Conservation (phyloP, 78 protist genomes). For the Dictyostelium intermedium region DNA sequence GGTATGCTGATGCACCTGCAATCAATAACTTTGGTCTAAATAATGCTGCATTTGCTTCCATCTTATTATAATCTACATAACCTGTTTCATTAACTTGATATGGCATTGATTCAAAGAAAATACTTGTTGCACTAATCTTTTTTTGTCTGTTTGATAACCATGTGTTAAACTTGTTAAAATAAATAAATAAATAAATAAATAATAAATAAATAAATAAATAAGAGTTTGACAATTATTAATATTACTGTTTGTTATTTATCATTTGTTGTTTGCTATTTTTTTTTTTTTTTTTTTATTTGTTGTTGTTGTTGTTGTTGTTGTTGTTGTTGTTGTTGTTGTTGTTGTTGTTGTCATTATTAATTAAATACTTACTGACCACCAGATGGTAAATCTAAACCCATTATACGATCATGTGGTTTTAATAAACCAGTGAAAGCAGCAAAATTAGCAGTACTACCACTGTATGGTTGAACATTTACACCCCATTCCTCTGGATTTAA, state of each 20-base stretch:
- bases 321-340: neutral
- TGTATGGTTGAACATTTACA: slow-evolving; percentile 99
- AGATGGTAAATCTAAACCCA: slow-evolving; percentile 99
- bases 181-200: neutral
- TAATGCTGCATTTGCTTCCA: slow-evolving; percentile 90
- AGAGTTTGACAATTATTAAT: no score
- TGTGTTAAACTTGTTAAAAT: slow-evolving; percentile 90
- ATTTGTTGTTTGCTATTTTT: no score
- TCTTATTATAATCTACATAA: slow-evolving; percentile 96
- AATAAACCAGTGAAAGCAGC: slow-evolving; percentile 95
- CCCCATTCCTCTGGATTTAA: slow-evolving; percentile 97
- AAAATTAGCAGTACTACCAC: slow-evolving; percentile 97
- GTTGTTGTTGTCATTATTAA: no score
- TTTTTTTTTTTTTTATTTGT: neutral
- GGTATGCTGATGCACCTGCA: slow-evolving; percentile 98
- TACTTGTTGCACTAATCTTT: slow-evolving; percentile 95
- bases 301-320: neutral
- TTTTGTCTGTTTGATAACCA: slow-evolving; percentile 97
- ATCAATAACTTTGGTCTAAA: slow-evolving; percentile 98
- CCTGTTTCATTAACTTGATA: slow-evolving; percentile 97
- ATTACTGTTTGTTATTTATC: neutral
- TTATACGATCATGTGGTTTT: slow-evolving; percentile 98
- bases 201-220: no score
- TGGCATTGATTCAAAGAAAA: slow-evolving; percentile 98
- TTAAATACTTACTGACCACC: slow-evolving; percentile 96